These are phyloP conservation scores for Cerioporus squamosus DNA, from an alignment of 1,284 basidiomycete genomes.

Conservation along the genomic window DNA sequence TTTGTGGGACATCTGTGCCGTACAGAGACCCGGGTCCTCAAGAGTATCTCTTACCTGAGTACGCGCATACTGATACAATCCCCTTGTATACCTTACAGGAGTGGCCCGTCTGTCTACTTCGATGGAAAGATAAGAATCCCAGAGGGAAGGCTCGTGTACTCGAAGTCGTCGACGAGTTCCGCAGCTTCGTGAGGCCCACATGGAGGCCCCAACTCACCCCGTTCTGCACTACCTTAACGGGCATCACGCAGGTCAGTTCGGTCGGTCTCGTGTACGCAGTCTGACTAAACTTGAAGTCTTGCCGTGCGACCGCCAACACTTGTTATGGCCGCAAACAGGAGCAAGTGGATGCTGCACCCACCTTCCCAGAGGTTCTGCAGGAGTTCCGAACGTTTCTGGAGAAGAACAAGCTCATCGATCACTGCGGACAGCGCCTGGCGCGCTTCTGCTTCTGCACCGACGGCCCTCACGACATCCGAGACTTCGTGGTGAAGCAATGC, in stretches of 20 bases:
- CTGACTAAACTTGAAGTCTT: background rate
- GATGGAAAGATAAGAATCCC: conserved; percentile 72
- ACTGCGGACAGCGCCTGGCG: conserved; percentile 56
- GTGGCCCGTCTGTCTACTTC: conserved; percentile 86
- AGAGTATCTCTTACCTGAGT: background rate
- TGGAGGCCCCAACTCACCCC: conserved; percentile 83
- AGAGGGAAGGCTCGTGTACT: conserved; percentile 60
- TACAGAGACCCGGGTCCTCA: too few relatives aligned
- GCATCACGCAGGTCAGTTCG: conserved; percentile 82
- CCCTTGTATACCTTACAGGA: conserved; percentile 51
- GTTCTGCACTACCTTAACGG: conserved; percentile 89
- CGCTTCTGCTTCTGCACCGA: conserved; percentile 81
- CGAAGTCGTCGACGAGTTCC: conserved; percentile 79
- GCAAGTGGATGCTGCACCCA: conserved; percentile 81
- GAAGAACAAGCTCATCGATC: conserved; percentile 67
- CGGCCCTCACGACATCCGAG: conserved; percentile 82
- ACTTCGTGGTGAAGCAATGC: conserved; percentile 87
- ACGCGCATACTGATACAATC: background rate
- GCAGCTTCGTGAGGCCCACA: conserved; percentile 86
- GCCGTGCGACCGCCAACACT: background rate
- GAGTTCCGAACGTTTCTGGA: conserved; percentile 73
- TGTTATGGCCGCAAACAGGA: conserved; percentile 47
- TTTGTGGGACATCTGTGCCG: background rate
- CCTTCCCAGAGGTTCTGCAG: conserved; percentile 73
- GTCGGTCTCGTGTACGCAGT: background rate